Conservation (phyloP, 2,329 filamentous ascomycete genomes). For the Pestalotiopsis sp. region DNA sequence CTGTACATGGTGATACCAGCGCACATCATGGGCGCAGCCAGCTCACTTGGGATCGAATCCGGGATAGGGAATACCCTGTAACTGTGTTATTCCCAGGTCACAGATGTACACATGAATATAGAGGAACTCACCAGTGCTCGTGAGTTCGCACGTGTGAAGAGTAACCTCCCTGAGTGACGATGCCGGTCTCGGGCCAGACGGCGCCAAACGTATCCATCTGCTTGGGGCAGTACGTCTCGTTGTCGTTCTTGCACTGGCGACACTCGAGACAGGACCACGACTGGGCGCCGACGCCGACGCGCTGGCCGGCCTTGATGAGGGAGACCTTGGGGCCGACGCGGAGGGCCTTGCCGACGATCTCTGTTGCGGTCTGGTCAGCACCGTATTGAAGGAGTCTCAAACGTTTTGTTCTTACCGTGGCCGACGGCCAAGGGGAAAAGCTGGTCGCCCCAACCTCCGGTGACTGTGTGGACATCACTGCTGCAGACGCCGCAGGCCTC, state of each 20-base stretch:
- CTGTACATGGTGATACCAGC: conserved; percentile 66
- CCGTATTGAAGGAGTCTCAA: no score
- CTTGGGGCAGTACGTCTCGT: conserved; percentile 33
- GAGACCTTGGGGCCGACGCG: conserved; percentile 42
- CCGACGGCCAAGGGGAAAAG: conserved; percentile 54
- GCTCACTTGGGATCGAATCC: conserved; percentile 31
- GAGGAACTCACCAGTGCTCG: conserved; percentile 65
- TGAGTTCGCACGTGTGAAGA: conserved; percentile 71
- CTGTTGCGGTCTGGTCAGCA: conserved; percentile 18
- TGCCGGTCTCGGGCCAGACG: conserved; percentile 61
- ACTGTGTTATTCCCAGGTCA: conserved; percentile 1
- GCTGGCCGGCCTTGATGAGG: conserved; percentile 47
- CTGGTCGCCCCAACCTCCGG: conserved; percentile 35
- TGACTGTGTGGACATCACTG: conserved; percentile 45
- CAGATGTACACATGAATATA: background rate
- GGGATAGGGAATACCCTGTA: conserved; percentile 39
- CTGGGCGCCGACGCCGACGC: conserved; percentile 54
- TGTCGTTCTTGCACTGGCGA: conserved; percentile 19
- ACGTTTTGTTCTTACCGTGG: conserved; percentile 3
- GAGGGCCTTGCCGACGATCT: conserved; percentile 49
- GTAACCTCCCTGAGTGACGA: conserved; percentile 65
- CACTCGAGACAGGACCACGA: conserved; percentile 43
- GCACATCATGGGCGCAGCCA: conserved; percentile 65
- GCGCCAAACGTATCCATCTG: conserved; percentile 63
- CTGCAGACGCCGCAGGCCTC: conserved; percentile 53